Conservation (phyloP, 495 filamentous ascomycete genomes). For the Astrothelium subdiscretum region DNA sequence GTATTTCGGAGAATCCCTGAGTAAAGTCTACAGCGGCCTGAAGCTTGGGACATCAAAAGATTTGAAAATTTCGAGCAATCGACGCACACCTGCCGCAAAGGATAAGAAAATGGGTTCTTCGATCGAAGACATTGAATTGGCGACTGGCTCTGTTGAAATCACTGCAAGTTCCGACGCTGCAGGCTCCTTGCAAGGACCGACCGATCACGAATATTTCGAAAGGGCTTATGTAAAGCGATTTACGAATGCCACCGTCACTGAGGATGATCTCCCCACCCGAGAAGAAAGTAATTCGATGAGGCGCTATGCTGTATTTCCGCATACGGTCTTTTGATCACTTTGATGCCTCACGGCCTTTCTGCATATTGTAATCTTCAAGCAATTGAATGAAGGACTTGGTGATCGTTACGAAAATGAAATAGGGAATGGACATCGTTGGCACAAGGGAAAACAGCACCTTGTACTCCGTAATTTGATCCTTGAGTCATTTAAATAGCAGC, state of each 20-base stretch:
- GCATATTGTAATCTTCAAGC: neutral
- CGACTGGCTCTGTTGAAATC: neutral
- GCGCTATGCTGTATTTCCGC: neutral
- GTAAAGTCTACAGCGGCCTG: neutral
- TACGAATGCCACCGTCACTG: neutral
- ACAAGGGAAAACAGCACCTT: neutral
- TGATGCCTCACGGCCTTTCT: neutral
- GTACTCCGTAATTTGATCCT: no score
- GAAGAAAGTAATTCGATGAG: neutral
- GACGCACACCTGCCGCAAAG: neutral
- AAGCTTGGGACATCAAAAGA: neutral
- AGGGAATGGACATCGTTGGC: neutral
- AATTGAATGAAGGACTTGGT: neutral
- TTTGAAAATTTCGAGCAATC: neutral
- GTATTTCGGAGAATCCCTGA: constrained; percentile 5
- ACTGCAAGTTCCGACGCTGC: neutral
- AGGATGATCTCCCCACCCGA: neutral
- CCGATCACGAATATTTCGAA: neutral
- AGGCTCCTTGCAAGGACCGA: neutral
- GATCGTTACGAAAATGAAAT: neutral
- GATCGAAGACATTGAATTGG: neutral
- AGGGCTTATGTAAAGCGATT: neutral
- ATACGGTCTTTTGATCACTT: neutral
- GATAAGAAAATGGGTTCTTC: neutral
- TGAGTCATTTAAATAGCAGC: no score